These are phyloP conservation scores for Trametes versicolor DNA, from an alignment of 1,284 basidiomycete species.

Conservation along the genomic window DNA sequence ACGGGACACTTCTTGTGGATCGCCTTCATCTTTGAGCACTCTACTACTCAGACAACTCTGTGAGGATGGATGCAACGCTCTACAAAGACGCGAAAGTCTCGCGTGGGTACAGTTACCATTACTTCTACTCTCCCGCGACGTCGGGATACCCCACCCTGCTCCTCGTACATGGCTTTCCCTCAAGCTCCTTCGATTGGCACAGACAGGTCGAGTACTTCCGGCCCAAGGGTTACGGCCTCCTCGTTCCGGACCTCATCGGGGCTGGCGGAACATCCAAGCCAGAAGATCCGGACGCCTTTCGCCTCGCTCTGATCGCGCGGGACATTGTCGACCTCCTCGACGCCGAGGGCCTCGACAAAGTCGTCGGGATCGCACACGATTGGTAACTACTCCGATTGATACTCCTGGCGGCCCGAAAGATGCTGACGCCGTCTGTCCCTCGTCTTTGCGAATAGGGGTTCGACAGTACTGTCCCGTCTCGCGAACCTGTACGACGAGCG, in stretches of 20 bases:
- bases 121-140: slow-evolving; percentile 45
- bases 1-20: no score
- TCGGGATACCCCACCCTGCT: slow-evolving; percentile 49
- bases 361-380: slow-evolving; percentile 58
- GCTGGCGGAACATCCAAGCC: slow-evolving; percentile 62
- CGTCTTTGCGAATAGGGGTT: slow-evolving; percentile 47
- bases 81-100: slow-evolving; percentile 39
- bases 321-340: slow-evolving; percentile 58
- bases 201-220: slow-evolving; percentile 54
- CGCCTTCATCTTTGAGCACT: no score
- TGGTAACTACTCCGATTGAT: slow-evolving; percentile 47
- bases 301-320: slow-evolving; percentile 45
- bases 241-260: slow-evolving; percentile 62
- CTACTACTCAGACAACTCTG: no score
- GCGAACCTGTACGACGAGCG: slow-evolving; percentile 51
- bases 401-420: no score
- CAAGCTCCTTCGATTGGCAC: slow-evolving; percentile 54
- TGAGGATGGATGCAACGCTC: neutral
- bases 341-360: slow-evolving; percentile 47
- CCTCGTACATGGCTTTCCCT: slow-evolving; percentile 60
- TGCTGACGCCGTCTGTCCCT: no score
- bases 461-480: slow-evolving; percentile 46
- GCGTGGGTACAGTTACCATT: slow-evolving; percentile 51
- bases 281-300: slow-evolving; percentile 47
- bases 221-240: slow-evolving; percentile 53